Base-by-base conservation (phyloP, 371 early-diverging fungal species). In the Actinomucor elegans region DNA sequence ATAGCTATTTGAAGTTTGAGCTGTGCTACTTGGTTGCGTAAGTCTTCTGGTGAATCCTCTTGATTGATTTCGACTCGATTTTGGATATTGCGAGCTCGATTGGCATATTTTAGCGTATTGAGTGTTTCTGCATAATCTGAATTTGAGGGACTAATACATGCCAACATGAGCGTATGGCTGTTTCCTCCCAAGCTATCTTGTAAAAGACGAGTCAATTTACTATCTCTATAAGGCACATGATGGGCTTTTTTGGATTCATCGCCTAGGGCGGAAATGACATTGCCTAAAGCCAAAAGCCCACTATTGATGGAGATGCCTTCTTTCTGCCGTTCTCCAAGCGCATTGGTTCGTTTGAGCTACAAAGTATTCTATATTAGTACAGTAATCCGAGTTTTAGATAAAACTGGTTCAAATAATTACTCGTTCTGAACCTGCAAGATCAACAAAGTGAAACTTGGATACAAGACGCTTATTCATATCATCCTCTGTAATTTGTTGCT, bases 241-340 rank as follows among this genome's bases (percentile, higher is more conserved):
- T 70, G 61, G 14, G 23, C 3, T 28, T 32, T 20, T 20, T 11
- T 26, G 23, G 42, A 52, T 52, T 89, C 80, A 53, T 94, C 96
- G n/a, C 89, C 90, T 27, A 99, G 78, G 2, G 98, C 98, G 6
- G 91, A 91, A 31, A 99, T 98, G 4, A 99, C 99, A 66, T 97
- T 99, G 44, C 98, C 97, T 12, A 99, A 80, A 0, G 96, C 96
- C 31, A 98, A 77, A 15, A 99, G 81, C 1, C 98, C 99, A 12
- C 90, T 81, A 71, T 99, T 99, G 64, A 99, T 99, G 15, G 88
- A 85, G 41, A 98, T 99, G 14, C 94, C 94, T 69, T 99, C 99
- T 71, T 91, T 93, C 32, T 88, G 88, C 35, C 93, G 81, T 23
- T 92, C 95, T 17, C 97, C 98, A 21, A 84, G 84, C 6, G 96